Evolutionary conservation across 441 rosid genomes (phyloP).

Genomic region (Pelargonium citronellum): DNA sequence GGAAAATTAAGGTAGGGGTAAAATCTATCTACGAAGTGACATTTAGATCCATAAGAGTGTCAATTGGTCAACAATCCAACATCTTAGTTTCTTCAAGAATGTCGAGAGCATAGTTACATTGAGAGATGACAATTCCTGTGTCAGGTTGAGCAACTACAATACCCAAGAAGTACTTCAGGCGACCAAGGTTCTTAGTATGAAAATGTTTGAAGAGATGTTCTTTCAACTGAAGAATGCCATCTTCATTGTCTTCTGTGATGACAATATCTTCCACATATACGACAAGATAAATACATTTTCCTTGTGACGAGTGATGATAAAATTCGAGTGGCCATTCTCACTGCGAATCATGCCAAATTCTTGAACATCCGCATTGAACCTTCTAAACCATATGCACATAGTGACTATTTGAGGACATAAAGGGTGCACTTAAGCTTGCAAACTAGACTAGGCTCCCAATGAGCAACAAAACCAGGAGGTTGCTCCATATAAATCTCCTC

Average conservation of each 20-base stretch:
- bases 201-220: not conserved
- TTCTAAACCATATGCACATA: not conserved
- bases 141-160: not conserved
- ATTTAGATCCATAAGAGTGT: not conserved
- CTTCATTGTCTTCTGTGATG: not conserved
- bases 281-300: not conserved
- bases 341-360: no score
- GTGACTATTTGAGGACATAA: not conserved
- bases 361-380: no score
- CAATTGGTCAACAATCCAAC: not conserved
- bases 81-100: not conserved
- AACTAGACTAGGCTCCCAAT: not conserved
- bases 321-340: not conserved
- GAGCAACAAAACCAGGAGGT: not conserved
- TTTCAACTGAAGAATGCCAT: not conserved
- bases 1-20: not conserved
- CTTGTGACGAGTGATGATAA: not conserved
- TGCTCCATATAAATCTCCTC: not conserved
- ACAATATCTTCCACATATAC: constrained; percentile 1
- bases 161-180: not conserved
- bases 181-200: not conserved
- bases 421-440: not conserved
- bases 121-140: not conserved
- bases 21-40: not conserved
- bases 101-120: not conserved